These are phyloP conservation scores for Penicillium daleae DNA, from an alignment of 495 filamentous ascomycete genomes.

Conservation along the genomic window DNA sequence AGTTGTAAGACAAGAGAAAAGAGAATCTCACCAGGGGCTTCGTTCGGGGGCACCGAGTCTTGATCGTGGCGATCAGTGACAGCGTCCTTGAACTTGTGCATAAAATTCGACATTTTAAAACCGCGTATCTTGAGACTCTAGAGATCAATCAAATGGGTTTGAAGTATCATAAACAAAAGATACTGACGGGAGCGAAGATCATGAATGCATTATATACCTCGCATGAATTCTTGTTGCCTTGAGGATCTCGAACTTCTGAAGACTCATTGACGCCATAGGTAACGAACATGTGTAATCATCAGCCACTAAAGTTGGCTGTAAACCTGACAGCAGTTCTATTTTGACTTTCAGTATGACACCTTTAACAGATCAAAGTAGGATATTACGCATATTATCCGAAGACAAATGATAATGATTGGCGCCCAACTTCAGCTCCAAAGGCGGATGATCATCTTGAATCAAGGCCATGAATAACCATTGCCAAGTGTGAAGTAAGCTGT, in stretches of 20 bases:
- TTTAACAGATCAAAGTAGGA: background rate
- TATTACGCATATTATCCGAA: background rate
- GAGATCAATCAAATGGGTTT: no score
- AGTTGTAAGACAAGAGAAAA: no score
- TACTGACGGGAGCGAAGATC: no score
- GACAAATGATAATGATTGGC: background rate
- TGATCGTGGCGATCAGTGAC: constrained; percentile 38
- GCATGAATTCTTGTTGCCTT: background rate
- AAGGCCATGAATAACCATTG: background rate
- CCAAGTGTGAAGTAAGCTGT: background rate
- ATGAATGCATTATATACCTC: constrained; percentile 2
- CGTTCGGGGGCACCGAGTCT: background rate
- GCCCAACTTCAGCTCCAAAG: background rate
- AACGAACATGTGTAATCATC: background rate
- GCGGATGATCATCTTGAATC: background rate
- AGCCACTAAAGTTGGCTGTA: background rate
- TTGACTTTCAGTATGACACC: background rate
- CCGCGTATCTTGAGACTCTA: background rate
- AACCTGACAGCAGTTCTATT: background rate
- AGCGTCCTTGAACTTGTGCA: constrained; percentile 72
- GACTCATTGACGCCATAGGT: constrained; percentile 1
- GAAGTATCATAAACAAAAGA: no score
- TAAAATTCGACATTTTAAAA: constrained; percentile 59
- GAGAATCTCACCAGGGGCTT: background rate
- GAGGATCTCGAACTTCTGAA: no score